Conservation (phyloP, 2,329 filamentous ascomycete genomes). For the Cadophora malorum region DNA sequence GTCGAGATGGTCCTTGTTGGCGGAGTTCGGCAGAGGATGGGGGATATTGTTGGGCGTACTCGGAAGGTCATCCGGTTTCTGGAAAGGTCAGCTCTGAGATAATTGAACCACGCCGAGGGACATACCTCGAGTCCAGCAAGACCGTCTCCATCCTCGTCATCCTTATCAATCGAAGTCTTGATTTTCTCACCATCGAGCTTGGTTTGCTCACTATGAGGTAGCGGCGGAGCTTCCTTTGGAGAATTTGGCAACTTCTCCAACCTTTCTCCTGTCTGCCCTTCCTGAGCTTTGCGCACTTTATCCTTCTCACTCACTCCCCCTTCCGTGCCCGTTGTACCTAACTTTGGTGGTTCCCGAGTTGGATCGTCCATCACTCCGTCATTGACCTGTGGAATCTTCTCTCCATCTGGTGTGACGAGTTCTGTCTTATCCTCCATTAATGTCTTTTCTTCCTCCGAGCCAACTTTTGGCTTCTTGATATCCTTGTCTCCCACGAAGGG, state of each 20-base stretch:
- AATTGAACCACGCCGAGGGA: not conserved
- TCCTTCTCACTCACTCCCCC: constrained; percentile 89
- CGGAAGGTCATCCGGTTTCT: constrained; percentile 86
- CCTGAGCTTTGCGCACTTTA: constrained; percentile 73
- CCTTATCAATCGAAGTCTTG: constrained; percentile 42
- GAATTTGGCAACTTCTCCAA: constrained; percentile 77
- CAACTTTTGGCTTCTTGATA: constrained; percentile 46
- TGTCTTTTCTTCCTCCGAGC: constrained; percentile 44
- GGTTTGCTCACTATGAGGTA: constrained; percentile 82
- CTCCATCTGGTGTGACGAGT: constrained; percentile 61
- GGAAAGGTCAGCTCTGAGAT: constrained; percentile 37
- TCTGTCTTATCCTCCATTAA: constrained; percentile 58
- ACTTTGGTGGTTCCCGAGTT: constrained; percentile 74
- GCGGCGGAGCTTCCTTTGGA: constrained; percentile 83
- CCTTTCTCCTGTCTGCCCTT: constrained; percentile 69
- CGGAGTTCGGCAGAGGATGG: constrained; percentile 70
- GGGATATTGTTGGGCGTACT: constrained; percentile 78
- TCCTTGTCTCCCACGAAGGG: constrained; percentile 73
- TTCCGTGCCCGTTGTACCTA: constrained; percentile 87
- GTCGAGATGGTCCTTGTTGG: constrained; percentile 69
- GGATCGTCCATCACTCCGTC: constrained; percentile 95
- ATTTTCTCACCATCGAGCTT: constrained; percentile 56
- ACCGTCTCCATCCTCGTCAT: constrained; percentile 45
- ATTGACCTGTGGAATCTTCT: constrained; percentile 66
- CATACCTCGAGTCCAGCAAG: constrained; percentile 64